Conservation (phyloP, 495 filamentous ascomycete genomes). For the Platismatia glauca region DNA sequence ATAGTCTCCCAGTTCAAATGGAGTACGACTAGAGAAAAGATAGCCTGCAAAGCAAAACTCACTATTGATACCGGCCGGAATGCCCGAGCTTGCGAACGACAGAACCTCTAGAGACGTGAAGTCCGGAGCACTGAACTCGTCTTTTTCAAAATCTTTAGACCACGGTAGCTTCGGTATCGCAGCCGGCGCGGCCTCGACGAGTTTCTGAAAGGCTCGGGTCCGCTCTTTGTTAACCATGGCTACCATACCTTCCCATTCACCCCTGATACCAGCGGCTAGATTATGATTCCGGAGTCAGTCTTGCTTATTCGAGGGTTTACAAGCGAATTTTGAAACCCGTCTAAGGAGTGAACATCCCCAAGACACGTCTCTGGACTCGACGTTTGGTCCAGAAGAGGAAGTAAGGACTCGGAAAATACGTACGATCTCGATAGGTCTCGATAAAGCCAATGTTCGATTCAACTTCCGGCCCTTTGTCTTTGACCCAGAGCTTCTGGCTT, state of each 20-base stretch:
- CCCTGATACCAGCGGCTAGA: slow-evolving; percentile 65
- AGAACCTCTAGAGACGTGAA: slow-evolving; percentile 81
- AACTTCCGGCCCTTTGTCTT: slow-evolving; percentile 79
- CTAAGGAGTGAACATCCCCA: too few relatives aligned
- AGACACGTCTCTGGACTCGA: too few relatives aligned
- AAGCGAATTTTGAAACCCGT: too few relatives aligned
- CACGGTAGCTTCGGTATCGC: slow-evolving; percentile 88
- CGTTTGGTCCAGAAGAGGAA: too few relatives aligned
- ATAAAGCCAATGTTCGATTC: slow-evolving; percentile 93
- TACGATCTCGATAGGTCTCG: slow-evolving; percentile 81
- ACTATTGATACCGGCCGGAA: slow-evolving; percentile 60
- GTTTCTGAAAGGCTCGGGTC: slow-evolving; percentile 76
- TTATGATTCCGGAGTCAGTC: too few relatives aligned
- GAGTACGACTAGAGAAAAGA: too few relatives aligned
- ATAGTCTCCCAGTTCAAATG: too few relatives aligned
- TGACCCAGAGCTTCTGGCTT: slow-evolving; percentile 83
- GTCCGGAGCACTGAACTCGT: slow-evolving; percentile 86
- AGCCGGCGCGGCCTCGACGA: slow-evolving; percentile 69
- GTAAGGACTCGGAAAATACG: too few relatives aligned
- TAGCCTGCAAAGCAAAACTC: too few relatives aligned
- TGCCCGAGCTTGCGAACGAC: slow-evolving; percentile 67
- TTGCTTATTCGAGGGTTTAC: too few relatives aligned
- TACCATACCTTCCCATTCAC: slow-evolving; percentile 92
- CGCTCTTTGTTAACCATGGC: slow-evolving; percentile 69
- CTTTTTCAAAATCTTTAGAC: slow-evolving; percentile 84